These are phyloP conservation scores for Umbelopsis sp. DNA, from an alignment of 371 early-diverging fungal species.

Conservation along the genomic window DNA sequence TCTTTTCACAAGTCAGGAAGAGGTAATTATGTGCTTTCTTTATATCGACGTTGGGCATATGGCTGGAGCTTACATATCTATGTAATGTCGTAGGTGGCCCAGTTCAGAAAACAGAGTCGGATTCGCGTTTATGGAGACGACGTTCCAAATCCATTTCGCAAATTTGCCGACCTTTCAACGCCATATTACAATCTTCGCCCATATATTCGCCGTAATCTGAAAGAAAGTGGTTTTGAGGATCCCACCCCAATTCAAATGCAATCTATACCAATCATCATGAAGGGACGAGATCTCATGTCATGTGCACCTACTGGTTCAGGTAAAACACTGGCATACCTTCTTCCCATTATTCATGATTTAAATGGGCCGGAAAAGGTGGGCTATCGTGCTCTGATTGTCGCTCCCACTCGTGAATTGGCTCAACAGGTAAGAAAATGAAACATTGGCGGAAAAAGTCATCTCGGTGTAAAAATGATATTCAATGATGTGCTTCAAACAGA, in stretches of 20 bases:
- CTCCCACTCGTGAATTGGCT: constrained; percentile 98
- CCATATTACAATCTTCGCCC: constrained; percentile 71
- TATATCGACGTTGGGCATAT: background rate
- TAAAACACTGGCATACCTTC: constrained; percentile 95
- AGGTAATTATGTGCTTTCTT: constrained; percentile 7
- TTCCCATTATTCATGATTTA: constrained; percentile 90
- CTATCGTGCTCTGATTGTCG: constrained; percentile 88
- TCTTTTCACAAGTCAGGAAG: constrained; percentile 22
- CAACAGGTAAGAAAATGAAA: constrained; percentile 69
- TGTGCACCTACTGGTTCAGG: constrained; percentile 98
- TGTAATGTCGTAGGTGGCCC: constrained; percentile 29
- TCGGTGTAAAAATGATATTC: background rate
- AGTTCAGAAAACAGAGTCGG: constrained; percentile 70
- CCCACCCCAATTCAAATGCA: constrained; percentile 98
- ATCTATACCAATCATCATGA: constrained; percentile 82
- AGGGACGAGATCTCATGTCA: constrained; percentile 89
- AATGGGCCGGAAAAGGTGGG: constrained; percentile 76
- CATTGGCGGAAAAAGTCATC: background rate
- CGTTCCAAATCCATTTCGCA: constrained; percentile 81
- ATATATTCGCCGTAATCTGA: constrained; percentile 70
- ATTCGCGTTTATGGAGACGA: constrained; percentile 89
- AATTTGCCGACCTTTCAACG: constrained; percentile 76
- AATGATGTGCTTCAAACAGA: constrained; percentile 40
- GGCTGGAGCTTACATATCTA: background rate
- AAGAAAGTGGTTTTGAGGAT: constrained; percentile 65